Evolutionary conservation across 495 filamentous ascomycete genomes (phyloP).

Genomic region (Bacidia gigantensis): DNA sequence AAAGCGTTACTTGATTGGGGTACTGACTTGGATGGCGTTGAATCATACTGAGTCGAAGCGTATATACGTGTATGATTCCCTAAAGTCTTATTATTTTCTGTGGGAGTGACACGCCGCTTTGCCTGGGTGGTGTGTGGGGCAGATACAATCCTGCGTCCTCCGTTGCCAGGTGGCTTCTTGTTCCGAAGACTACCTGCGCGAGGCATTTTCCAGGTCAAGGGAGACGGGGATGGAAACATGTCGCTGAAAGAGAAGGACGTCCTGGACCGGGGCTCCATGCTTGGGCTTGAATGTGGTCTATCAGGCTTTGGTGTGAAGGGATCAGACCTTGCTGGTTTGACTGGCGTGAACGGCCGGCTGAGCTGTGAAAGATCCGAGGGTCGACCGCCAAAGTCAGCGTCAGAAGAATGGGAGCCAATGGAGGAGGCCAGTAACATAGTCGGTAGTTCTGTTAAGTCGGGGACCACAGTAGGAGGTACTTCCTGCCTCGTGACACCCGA

Average conservation of each 20-base stretch:
- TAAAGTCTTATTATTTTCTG: background rate
- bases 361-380: slow-evolving; percentile 8
- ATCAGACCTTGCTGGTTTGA: slow-evolving; percentile 1
- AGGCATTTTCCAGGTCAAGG: slow-evolving; percentile 20
- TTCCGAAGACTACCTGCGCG: slow-evolving; percentile 16
- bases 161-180: slow-evolving; percentile 3
- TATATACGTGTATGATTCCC: slow-evolving; percentile 5
- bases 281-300: background rate
- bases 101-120: background rate
- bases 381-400: slow-evolving; percentile 6
- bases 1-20: background rate
- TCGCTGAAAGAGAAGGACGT: slow-evolving; percentile 24
- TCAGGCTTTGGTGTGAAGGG: background rate
- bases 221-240: slow-evolving; percentile 22
- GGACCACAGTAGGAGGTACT: slow-evolving; percentile 22
- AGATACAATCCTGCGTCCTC: slow-evolving; percentile 17
- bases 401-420: slow-evolving; percentile 17
- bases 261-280: slow-evolving; percentile 16
- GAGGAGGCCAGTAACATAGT: slow-evolving; percentile 30
- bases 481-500: slow-evolving; percentile 16
- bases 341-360: slow-evolving; percentile 18
- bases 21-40: background rate
- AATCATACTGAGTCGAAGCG: background rate
- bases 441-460: slow-evolving; percentile 20
- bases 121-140: slow-evolving; percentile 13